These are phyloP conservation scores for Penicillium psychrofluorescens DNA, from an alignment of 495 filamentous ascomycete genomes.

Conservation along the genomic window DNA sequence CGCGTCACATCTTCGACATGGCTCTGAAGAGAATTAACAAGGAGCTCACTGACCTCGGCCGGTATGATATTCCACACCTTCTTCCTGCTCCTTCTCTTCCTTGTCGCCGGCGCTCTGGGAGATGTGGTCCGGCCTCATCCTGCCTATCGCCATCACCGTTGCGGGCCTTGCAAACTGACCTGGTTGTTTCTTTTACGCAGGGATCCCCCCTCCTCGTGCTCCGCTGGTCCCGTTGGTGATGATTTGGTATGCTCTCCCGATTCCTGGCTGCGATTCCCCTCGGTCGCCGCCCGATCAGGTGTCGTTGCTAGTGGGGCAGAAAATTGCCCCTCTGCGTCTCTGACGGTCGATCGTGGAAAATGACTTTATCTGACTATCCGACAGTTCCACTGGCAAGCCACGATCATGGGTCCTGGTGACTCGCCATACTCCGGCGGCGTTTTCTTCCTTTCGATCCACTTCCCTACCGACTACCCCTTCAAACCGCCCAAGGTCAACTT, in stretches of 20 bases:
- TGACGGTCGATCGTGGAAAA: no score
- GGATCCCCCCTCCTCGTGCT: constrained; percentile 98
- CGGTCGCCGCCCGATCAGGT: no score
- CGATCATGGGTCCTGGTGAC: constrained; percentile 98
- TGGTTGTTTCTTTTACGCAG: not conserved
- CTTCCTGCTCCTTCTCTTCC: no score
- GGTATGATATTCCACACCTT: constrained; percentile 51
- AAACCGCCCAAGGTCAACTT: constrained; percentile 99
- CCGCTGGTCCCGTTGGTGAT: constrained; percentile 91
- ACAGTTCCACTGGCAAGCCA: constrained; percentile 99
- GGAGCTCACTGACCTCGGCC: constrained; percentile 97
- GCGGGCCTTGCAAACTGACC: not conserved
- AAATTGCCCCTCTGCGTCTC: no score
- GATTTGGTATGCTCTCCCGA: constrained; percentile 72
- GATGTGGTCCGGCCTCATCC: no score
- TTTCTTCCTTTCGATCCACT: constrained; percentile 97
- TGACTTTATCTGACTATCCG: not conserved
- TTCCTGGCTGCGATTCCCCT: not conserved
- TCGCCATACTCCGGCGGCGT: constrained; percentile 95
- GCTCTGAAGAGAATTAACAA: constrained; percentile 99
- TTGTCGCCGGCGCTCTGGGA: no score
- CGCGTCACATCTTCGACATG: constrained; percentile 52
- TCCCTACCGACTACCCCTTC: constrained; percentile 99
- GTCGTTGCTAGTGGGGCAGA: no score
- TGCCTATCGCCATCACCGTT: not conserved